Base-by-base conservation (phyloP, 176 grass and related monocot genomes). In the Panicum miliaceum region DNA sequence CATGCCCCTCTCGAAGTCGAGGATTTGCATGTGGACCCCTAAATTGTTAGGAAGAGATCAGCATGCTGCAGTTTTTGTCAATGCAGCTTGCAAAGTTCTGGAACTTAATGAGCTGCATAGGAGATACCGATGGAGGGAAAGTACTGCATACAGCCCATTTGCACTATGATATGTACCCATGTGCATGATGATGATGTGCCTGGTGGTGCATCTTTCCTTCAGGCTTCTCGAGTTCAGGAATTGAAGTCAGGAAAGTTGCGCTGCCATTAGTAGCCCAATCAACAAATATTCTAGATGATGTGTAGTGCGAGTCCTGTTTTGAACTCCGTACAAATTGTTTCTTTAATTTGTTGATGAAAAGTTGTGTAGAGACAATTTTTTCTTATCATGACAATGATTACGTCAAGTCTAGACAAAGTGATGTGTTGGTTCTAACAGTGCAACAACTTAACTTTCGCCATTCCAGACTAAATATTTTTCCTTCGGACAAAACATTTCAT, bases 11-110 rank as follows among this genome's bases (percentile, higher is more conserved):
- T 43, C 20, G 8, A 47, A 82, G 27, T 72, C 37, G 23, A 50
- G 19, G 72, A 90, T 86, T 86, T 90, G 16, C 79, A 82, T 65
- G 29, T 78, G 53, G 37, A 77, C 57, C 88, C 88, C 19, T 72
- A 9, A 75, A 45, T 66, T 79, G 56, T 70, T 72, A 18, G n/a
- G 32, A 76, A 22, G 43, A 42, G 22, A 81, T 69, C 60, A 75
- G 72, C 41, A 32, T 51, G 32, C 23, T 68, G 13, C 12, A 45
- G 12, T 11, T 63, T 38, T 56, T 27, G 8, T 53, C 35, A 57
- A 37, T 18, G 57, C 35, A 27, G 5, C 32, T 37, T 82, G 10
- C 25, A 22, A 20, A 54, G 13, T 81, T 25, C 22, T 47, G 18
- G 19, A 56, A 82, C 27, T 25, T 64, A 18, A 57, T 77, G 54